Evolutionary conservation across 1,284 basidiomycete genomes (phyloP), one percentile per base, ranked within the genome.

Genomic region (Xanthoconium separans): DNA sequence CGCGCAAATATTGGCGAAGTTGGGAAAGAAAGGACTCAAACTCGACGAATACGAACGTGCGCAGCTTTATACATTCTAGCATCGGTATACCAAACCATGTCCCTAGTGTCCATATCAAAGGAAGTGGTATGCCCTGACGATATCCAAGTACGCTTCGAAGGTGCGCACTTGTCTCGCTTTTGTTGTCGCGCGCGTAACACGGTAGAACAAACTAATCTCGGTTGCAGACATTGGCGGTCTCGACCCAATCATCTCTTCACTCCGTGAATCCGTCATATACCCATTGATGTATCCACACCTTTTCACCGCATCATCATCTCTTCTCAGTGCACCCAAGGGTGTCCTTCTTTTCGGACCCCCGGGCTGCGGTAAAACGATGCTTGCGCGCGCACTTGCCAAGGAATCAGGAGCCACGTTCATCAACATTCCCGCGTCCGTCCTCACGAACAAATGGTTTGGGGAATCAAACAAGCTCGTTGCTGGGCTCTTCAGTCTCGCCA

Each of bases 391-490:
- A 6, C 81, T 98, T 8, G 95, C 95, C 6, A 94, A 97, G 70
- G 96, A 99, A 77, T 93, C 90, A 15, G 92, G 93, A 24, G 97
- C 97, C 20, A 97, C 95, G 0, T 99, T 99, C 69, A 93, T 96
- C 77, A 94, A 95, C 73, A 87, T 95, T 57, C 85, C 90, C 4
- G 88, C 87, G 6, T 85, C 85, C 0, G 85, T 85, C 4, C 78
- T 92, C 12, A 87, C 91, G 36, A 92, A 90, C 75, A 95, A 96
- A 74, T 98, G 95, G 96, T 98, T 95, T 63, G 97, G 96, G 51
- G 96, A 99, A 73, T 94, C 91, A 12, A 99, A 99, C 75, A 99
- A 98, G 75, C 87, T 99, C 47, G 95, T 99, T 11, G 90, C 91
- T 2, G 96, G 90, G 0, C 79, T 99, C 2, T 99, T 99, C 70